Base-by-base conservation (phyloP, 495 filamentous ascomycete species). In the Astrocystis sublimbata region DNA sequence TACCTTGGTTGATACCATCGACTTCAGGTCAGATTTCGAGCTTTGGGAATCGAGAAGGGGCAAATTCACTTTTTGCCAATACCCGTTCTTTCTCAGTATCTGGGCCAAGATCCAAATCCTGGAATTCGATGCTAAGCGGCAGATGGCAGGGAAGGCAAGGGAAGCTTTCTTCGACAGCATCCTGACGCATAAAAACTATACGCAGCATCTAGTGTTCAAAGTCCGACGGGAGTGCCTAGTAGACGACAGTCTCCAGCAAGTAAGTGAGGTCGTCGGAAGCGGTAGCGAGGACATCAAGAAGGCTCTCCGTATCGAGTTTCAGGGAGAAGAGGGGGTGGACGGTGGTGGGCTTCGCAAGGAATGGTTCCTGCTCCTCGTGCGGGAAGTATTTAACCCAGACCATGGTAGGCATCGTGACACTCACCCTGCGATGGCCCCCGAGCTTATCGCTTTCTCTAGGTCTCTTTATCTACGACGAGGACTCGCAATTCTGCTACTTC, bases 101-200 rank as follows among this genome's bases (percentile, higher is more conserved):
- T 92, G 91, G 76, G 89, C 92, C 30, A 97, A 97, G 75, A 97
- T 96, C 61, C 90, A 88, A 65, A 96, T 97, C 61, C 77, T 97
- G 68, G 93, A 96, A 71, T 85, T 96, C 68, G 93, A 97, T 73
- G 91, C 92, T 4, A 85, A 88, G 63, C 85, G 93, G 7, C 93
- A 97, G 75, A 97, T 97, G 93, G 89, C 92, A 63, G 85, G 88
- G 55, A 91, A 91, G 68, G 93, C 93, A 9, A 82, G 93, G 47
- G 91, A 96, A 66, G 93, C 93, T 1, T 97, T 96, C 71, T 96
- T 97, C 66, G 86, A 89, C 67, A 96, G 90, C 65, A 91, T 97
- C 59, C 79, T 94, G 63, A 88, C 80, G 21, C 85, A 86, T 33
- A 86, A 87, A 65, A 82, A 83, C 21, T 83, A 93, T 47, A 89